Base-by-base conservation (phyloP, 306 rosid species). In the Trichosanthes truncata region DNA sequence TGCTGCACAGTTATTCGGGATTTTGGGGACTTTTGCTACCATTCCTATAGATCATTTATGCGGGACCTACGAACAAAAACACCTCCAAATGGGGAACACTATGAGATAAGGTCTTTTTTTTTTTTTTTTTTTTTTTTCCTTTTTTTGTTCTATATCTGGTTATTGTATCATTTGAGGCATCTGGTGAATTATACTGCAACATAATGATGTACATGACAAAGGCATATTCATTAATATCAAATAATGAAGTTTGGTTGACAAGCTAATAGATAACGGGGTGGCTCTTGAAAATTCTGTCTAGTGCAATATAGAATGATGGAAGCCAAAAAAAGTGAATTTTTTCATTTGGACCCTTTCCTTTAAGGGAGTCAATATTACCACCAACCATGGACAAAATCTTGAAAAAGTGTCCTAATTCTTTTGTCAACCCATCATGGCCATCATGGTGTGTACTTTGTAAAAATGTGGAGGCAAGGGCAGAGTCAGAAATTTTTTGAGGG, bases 11-110 rank as follows among this genome's bases (percentile, higher is more conserved):
- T 89, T 78, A 93, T 96, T 51, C 87, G 88, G 86, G 99, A 96
- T 85, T 81, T 89, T 71, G 66, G n/a, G 56, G 96, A 96, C 87
- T 83, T 91, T 73, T 93, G 89, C 83, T 88, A 67, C 82, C 83
- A 88, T 87, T 90, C 99, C 21, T 96, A 96, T 86, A 88, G 88
- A 79, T 89, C 98, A 18, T 65, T 91, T 82, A 91, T 93, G 97
- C 87, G 84, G 60, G 98, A 96, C 77, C 86, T 96, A 53, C 84
- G 45, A 36, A 78, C 51, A 17, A 86, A 79, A 76, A 91, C 83
- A 74, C 89, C 96, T 76, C 89, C 94, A 4, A 71, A 76, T 46
- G 85, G 79, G 78, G 87, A 90, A 83, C 90, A 89, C 78, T 90
- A 83, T 76, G 99, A 96, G 83, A 93, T 96, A 85, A 90, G 89